Percentiles rank a stretch among this genome's conserved stretches.
phyloP scores from a whole-genome alignment of 2,329 filamentous ascomycete species.

The Coniella vitis region DNA sequence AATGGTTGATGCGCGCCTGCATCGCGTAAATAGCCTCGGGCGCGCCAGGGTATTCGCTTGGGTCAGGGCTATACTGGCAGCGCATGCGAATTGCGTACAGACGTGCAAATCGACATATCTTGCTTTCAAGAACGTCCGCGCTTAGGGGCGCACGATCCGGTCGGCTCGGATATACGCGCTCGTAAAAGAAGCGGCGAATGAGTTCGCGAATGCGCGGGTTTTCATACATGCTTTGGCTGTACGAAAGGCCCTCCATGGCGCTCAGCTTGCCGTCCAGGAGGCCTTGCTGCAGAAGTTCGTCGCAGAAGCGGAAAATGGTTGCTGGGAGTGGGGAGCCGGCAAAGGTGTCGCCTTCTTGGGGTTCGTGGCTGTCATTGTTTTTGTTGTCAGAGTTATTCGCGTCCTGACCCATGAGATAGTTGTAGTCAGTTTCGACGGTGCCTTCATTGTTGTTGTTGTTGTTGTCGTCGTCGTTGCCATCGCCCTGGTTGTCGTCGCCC shows the following conservation, averaged over 20 bases:
- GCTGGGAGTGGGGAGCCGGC: neutral
- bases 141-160: neutral
- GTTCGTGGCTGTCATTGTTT: neutral
- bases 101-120: neutral
- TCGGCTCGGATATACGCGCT: neutral
- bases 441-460: neutral
- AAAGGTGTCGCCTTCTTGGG: conserved; percentile 12
- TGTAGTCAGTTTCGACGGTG: neutral
- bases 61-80: neutral
- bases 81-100: conserved; percentile 1
- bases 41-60: neutral
- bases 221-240: neutral
- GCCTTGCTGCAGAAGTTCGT: neutral
- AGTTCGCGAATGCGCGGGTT: neutral
- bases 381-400: too few relatives aligned
- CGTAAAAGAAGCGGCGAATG: neutral
- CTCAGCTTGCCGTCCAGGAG: neutral
- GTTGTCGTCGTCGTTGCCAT: neutral
- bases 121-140: neutral
- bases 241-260: neutral
- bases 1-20: conserved; percentile 17
- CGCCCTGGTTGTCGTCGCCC: too few relatives aligned
- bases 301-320: neutral
- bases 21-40: conserved; percentile 2
- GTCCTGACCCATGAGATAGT: too few relatives aligned